A percentile compares a stretch with the other conserved stretches of the same genome.
Conservation (phyloP, 2,329 filamentous ascomycete genomes). For the Claviceps capensis region DNA sequence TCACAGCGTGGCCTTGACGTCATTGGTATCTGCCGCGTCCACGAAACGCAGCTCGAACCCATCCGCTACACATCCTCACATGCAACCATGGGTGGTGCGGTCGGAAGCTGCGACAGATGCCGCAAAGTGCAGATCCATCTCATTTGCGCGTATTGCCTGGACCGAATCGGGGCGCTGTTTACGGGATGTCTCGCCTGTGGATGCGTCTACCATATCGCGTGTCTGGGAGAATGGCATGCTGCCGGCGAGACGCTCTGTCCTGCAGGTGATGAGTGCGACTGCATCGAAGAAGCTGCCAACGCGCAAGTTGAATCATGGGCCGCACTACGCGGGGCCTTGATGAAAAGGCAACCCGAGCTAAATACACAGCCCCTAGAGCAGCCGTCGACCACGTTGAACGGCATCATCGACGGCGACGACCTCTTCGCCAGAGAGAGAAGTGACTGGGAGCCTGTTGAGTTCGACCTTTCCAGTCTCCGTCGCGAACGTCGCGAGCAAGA, state of each 20-base stretch:
- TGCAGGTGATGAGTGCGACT: slow-evolving; percentile 51
- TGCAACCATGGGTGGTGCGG: slow-evolving; percentile 29
- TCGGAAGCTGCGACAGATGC: slow-evolving; percentile 38
- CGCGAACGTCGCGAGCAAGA: slow-evolving; percentile 7
- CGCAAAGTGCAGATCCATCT: slow-evolving; percentile 42
- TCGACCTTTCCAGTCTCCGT: slow-evolving; percentile 7
- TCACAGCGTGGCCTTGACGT: slow-evolving; percentile 47
- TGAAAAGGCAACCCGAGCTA: slow-evolving; percentile 14
- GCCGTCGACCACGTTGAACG: slow-evolving; percentile 11
- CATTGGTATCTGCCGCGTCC: slow-evolving; percentile 47
- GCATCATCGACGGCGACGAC: slow-evolving; percentile 17
- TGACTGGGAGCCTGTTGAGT: slow-evolving; percentile 17
- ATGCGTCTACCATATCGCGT: slow-evolving; percentile 46
- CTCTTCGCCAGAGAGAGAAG: slow-evolving; percentile 8
- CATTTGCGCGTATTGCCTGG: slow-evolving; percentile 47
- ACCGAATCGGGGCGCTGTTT: slow-evolving; percentile 46
- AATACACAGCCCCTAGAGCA: slow-evolving; percentile 14
- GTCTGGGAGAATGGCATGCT: slow-evolving; percentile 44
- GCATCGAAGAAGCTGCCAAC: slow-evolving; percentile 39
- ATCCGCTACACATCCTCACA: slow-evolving; percentile 31
- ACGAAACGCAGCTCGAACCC: slow-evolving; percentile 49
- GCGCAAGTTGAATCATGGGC: slow-evolving; percentile 49
- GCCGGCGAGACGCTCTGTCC: slow-evolving; percentile 44
- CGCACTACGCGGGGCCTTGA: slow-evolving; percentile 27
- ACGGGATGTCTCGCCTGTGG: slow-evolving; percentile 49